These are phyloP conservation scores for Cercospora sp. DNA, from an alignment of 2,329 filamentous ascomycete genomes.

Conservation along the genomic window DNA sequence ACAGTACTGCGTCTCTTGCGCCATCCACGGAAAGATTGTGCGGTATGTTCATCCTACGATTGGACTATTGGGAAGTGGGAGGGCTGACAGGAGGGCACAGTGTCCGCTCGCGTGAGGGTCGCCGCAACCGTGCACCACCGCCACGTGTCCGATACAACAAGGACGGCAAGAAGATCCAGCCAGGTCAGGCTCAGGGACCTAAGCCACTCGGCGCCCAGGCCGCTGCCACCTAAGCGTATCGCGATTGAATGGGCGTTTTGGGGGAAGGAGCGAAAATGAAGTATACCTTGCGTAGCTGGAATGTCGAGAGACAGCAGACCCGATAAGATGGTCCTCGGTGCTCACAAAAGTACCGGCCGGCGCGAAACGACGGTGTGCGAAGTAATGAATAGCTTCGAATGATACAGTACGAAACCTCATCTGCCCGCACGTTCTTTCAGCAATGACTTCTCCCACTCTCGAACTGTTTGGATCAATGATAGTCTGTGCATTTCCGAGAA, in stretches of 20 bases:
- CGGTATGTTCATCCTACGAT: constrained; percentile 70
- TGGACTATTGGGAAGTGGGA: neutral
- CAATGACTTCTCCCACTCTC: neutral
- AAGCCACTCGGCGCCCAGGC: constrained; percentile 47
- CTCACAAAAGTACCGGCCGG: neutral
- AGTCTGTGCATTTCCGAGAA: neutral
- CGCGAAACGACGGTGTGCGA: constrained; percentile 1
- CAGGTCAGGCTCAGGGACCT: constrained; percentile 71
- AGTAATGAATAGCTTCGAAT: constrained; percentile 31
- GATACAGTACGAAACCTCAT: constrained; percentile 22
- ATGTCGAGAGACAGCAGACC: constrained; percentile 5
- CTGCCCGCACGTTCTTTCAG: neutral
- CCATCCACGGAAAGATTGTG: constrained; percentile 99
- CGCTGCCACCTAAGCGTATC: constrained; percentile 11
- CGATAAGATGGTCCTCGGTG: neutral
- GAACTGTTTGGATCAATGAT: neutral
- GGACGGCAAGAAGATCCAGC: constrained; percentile 99
- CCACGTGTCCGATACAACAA: constrained; percentile 99
- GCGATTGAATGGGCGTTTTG: constrained; percentile 2
- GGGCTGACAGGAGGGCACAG: constrained; percentile 50
- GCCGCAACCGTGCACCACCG: constrained; percentile 97
- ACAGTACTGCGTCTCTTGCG: constrained; percentile 99
- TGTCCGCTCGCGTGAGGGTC: constrained; percentile 94
- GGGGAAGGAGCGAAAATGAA: constrained; percentile 14
- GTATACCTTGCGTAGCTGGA: constrained; percentile 11